Percentiles rank a stretch among this genome's conserved stretches.
Evolutionary conservation across 768 basidiomycete genomes (phyloP).

Genomic region (Rubroboletus satanas): DNA sequence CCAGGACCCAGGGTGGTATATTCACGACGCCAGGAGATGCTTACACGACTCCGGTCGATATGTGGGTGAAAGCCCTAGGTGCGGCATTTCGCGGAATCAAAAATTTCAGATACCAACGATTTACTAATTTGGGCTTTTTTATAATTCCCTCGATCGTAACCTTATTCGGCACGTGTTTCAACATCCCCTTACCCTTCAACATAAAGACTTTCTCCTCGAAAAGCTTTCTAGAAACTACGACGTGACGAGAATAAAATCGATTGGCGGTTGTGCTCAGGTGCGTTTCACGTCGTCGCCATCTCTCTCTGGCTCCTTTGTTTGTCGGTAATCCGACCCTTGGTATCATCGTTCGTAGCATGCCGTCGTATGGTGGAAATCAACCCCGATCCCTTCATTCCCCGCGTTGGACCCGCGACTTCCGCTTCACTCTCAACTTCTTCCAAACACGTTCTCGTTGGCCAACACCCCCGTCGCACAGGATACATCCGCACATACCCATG

Average conservation of each 20-base stretch:
- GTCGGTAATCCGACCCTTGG: slow-evolving; percentile 1
- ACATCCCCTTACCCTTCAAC: slow-evolving; percentile 6
- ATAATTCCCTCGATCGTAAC: slow-evolving; percentile 32
- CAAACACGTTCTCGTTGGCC: slow-evolving; percentile 64
- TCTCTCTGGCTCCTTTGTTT: not conserved
- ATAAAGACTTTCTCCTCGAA: slow-evolving; percentile 69
- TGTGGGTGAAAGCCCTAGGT: slow-evolving; percentile 90
- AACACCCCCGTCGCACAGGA: slow-evolving; percentile 77
- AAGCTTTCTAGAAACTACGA: slow-evolving; percentile 71
- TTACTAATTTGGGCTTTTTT: slow-evolving; percentile 35
- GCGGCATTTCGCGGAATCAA: slow-evolving; percentile 51
- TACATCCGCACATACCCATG: slow-evolving; percentile 76
- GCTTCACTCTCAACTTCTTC: slow-evolving; percentile 63
- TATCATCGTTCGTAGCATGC: slow-evolving; percentile 45
- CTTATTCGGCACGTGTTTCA: slow-evolving; percentile 25
- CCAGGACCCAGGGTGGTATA: slow-evolving; percentile 80
- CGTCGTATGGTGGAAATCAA: slow-evolving; percentile 85
- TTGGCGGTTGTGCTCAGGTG: slow-evolving; percentile 79
- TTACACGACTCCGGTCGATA: slow-evolving; percentile 83
- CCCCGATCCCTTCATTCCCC: slow-evolving; percentile 67
- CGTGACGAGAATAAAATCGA: slow-evolving; percentile 63
- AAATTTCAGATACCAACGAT: slow-evolving; percentile 42
- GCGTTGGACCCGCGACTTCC: slow-evolving; percentile 69
- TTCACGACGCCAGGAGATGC: slow-evolving; percentile 85
- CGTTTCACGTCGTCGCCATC: slow-evolving; percentile 12